phyloP scores from a whole-genome alignment of 495 filamentous ascomycete genomes.

The Cercophora sp. region DNA sequence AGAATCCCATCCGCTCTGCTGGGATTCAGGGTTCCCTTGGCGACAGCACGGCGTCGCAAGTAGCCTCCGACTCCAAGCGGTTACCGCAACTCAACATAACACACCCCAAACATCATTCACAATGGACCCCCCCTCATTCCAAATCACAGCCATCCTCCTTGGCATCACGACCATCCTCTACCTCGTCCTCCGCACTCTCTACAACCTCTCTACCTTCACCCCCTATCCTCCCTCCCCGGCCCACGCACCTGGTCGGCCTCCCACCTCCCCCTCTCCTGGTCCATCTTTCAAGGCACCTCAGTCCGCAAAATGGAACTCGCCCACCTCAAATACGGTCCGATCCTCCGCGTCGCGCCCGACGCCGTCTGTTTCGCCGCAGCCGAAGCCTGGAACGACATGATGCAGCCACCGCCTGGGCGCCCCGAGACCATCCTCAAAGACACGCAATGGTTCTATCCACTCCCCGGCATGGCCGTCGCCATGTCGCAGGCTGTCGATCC shows the following conservation, averaged over 20 bases:
- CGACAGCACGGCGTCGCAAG: too few relatives aligned
- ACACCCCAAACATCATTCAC: not conserved
- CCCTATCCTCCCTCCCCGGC: constrained; percentile 48
- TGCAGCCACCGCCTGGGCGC: not conserved
- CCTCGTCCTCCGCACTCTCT: constrained; percentile 20
- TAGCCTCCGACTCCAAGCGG: too few relatives aligned
- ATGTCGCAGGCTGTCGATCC: too few relatives aligned
- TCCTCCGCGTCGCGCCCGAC: constrained; percentile 51
- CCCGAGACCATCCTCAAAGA: not conserved
- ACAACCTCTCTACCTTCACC: constrained; percentile 50
- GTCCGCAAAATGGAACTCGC: constrained; percentile 16
- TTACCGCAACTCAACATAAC: not conserved
- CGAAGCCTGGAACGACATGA: constrained; percentile 54
- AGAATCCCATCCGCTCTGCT: too few relatives aligned
- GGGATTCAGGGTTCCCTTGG: too few relatives aligned
- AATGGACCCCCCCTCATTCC: not conserved
- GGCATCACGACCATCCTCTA: not conserved
- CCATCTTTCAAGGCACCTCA: constrained; percentile 9
- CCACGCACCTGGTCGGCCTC: constrained; percentile 39
- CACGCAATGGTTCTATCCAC: not conserved
- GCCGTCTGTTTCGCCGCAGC: constrained; percentile 50
- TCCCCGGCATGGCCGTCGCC: too few relatives aligned
- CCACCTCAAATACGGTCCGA: constrained; percentile 45
- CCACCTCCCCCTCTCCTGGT: constrained; percentile 24
- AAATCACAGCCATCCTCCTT: too few relatives aligned